Evolutionary conservation across 331 rosid species (phyloP), one percentile per base, ranked within the genome.

Genomic region (Saraca asoca): DNA sequence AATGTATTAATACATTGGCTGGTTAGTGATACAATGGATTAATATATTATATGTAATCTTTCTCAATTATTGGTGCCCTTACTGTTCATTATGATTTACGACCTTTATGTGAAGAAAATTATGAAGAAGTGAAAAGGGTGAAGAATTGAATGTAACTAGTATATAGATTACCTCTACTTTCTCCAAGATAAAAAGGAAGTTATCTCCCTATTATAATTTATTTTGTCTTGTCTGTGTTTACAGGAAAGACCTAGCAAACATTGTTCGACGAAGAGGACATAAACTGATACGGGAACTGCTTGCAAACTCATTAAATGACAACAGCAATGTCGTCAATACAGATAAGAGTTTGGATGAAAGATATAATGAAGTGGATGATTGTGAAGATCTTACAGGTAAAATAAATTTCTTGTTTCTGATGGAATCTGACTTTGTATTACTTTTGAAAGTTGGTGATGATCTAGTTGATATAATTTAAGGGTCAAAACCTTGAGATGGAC

Each of bases 231-330:
- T 35, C n/a, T 51, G 55, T 19, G 20, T 59, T 49, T 42, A 42
- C 66, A 93, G 98, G 87, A 87, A 62, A 51, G 96, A 93, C 70
- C 83, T 93, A 9, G 98, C 98, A 12, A 81, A 93, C 76, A 83
- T 85, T 60, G 98, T 93, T 13, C 78, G 98, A 83, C 85, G 97
- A 59, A 82, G 96, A 76, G 98, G 98, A 20, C 84, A 93, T 73
- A 90, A 90, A 74, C 73, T 74, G 70, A 43, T 93, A 5, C 75
- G 65, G 51, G 86, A 87, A 79, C 82, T 93, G 78, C 90, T 90
- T 72, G 65, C 74, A 3, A 82, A 42, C 48, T 71, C 85, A 20
- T 73, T 59, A n/a, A 44, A 68, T 52, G 61, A 55, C 0, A 79
- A 62, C 12, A 16, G 11, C 9, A 58, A 61, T 70, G 81, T 59